Evolutionary conservation across 192 early-diverging fungal species (phyloP).

Genomic region (Thoreauomyces humboldtii): DNA sequence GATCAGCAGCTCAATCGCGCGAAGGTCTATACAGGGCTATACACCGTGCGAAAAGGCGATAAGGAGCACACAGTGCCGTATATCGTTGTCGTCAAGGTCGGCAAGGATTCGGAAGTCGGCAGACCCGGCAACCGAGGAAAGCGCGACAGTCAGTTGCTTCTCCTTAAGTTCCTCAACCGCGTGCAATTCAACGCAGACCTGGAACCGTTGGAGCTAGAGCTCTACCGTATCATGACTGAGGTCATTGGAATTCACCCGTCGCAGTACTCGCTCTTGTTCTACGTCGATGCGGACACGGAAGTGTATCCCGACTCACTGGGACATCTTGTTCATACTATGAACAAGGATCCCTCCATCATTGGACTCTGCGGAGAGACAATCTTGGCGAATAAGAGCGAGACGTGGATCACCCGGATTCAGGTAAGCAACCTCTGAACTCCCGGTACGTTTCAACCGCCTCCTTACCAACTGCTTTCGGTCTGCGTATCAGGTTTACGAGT

Average conservation of each 20-base stretch:
- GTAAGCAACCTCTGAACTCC: too few species aligned
- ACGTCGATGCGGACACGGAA: constrained; percentile 46
- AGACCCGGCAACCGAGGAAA: constrained; percentile 83
- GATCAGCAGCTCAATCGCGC: constrained; percentile 79
- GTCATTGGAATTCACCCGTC: constrained; percentile 65
- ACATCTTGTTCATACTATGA: constrained; percentile 37
- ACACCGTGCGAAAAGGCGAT: constrained; percentile 71
- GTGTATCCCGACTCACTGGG: constrained; percentile 35
- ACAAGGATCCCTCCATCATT: constrained; percentile 66
- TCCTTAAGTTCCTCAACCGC: constrained; percentile 71
- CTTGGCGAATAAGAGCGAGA: constrained; percentile 74
- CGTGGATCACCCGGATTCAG: constrained; percentile 91
- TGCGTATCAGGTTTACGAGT: constrained; percentile 83
- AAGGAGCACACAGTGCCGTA: constrained; percentile 70
- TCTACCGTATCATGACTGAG: constrained; percentile 65
- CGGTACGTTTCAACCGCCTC: too few species aligned
- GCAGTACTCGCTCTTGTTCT: constrained; percentile 52
- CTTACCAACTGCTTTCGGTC: too few species aligned
- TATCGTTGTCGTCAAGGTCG: constrained; percentile 85
- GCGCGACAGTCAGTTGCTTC: constrained; percentile 74
- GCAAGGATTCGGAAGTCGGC: constrained; percentile 72
- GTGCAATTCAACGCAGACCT: constrained; percentile 66
- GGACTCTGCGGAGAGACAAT: constrained; percentile 90
- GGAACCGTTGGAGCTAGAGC: constrained; percentile 68
- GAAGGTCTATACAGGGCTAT: constrained; percentile 89